A percentile compares a stretch with the other conserved stretches of the same genome.
Evolutionary conservation across 495 filamentous ascomycete species (phyloP).

Genomic region (Collariella sp.): DNA sequence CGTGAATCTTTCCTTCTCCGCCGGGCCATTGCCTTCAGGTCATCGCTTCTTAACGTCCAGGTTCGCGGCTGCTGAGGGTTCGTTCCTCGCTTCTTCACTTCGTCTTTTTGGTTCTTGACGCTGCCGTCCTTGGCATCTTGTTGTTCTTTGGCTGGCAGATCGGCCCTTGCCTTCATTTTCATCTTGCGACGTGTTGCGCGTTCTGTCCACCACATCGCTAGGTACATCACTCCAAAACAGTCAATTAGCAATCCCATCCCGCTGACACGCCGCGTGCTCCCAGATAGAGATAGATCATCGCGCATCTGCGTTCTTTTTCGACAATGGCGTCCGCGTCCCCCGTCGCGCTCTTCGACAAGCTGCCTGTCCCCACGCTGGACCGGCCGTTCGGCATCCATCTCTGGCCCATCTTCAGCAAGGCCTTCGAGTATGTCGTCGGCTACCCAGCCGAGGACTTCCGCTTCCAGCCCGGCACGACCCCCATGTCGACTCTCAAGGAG

Average conservation of each 20-base stretch:
- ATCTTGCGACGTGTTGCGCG: slow-evolving; percentile 8
- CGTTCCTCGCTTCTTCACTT: background rate
- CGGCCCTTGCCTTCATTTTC: background rate
- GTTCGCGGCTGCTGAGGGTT: slow-evolving; percentile 6
- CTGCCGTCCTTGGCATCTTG: background rate
- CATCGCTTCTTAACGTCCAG: background rate
- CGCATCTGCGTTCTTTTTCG: background rate
- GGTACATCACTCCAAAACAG: background rate
- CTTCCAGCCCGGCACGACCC: slow-evolving; percentile 57
- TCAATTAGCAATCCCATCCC: background rate
- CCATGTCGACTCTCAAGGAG: slow-evolving; percentile 62
- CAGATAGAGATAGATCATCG: slow-evolving; percentile 9
- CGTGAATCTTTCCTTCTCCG: slow-evolving; percentile 7
- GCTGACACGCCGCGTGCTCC: slow-evolving; percentile 1
- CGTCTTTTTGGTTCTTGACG: slow-evolving; percentile 1
- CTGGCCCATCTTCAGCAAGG: slow-evolving; percentile 91
- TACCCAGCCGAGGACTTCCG: slow-evolving; percentile 62
- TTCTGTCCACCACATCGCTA: background rate
- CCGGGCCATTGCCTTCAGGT: slow-evolving; percentile 5
- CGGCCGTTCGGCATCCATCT: slow-evolving; percentile 83
- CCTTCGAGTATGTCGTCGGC: slow-evolving; percentile 63
- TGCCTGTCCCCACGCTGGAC: slow-evolving; percentile 74
- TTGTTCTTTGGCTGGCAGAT: background rate
- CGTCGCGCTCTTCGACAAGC: slow-evolving; percentile 52
- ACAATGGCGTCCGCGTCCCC: slow-evolving; percentile 36